phyloP scores from a whole-genome alignment of 2,329 filamentous ascomycete species.

The Didymellaceae sp. region DNA sequence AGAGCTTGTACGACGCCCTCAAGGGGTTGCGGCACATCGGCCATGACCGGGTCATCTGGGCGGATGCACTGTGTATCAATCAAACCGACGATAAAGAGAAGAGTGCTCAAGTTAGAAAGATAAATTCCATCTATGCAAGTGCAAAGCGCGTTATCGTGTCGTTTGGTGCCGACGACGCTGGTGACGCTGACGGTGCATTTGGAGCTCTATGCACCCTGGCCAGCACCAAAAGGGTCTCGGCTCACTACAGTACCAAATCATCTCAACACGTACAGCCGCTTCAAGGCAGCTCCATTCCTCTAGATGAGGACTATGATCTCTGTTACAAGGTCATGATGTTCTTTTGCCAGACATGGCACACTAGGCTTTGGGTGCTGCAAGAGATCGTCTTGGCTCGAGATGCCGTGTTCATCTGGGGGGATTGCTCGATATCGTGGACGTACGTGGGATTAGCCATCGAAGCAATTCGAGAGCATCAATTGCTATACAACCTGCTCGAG shows the following conservation, averaged over 20 bases:
- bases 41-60: constrained; percentile 13
- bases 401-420: constrained; percentile 23
- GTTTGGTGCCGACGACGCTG: constrained; percentile 14
- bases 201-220: constrained; percentile 1
- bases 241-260: not conserved
- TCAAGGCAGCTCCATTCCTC: not conserved
- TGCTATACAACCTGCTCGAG: constrained; percentile 6
- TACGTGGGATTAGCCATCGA: constrained; percentile 17
- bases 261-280: not conserved
- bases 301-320: not conserved
- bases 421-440: constrained; percentile 17
- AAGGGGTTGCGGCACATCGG: constrained; percentile 8
- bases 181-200: constrained; percentile 4
- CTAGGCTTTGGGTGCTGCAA: constrained; percentile 17
- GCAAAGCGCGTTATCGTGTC: constrained; percentile 17
- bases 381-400: constrained; percentile 21
- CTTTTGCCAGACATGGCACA: constrained; percentile 14
- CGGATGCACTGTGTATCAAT: constrained; percentile 28
- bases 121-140: constrained; percentile 19
- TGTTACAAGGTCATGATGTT: constrained; percentile 6
- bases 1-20: constrained; percentile 19
- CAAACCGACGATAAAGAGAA: constrained; percentile 20
- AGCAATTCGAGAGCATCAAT: constrained; percentile 1
- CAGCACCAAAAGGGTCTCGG: not conserved
- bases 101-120: constrained; percentile 18